Evolutionary conservation across 495 filamentous ascomycete genomes (phyloP).

Genomic region (Tuber borchii): DNA sequence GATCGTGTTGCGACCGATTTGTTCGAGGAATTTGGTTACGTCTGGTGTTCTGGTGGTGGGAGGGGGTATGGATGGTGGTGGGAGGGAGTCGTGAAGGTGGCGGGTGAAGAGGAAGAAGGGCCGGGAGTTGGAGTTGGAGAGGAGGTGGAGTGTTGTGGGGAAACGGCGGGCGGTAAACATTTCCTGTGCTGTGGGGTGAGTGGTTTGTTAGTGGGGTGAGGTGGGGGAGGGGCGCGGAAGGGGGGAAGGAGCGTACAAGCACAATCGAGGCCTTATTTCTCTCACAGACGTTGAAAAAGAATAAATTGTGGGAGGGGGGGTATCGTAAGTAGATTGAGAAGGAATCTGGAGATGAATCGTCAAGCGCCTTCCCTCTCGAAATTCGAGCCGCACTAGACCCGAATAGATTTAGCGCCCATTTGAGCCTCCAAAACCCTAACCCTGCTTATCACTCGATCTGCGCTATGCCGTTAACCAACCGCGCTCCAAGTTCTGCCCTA

Average conservation of each 20-base stretch:
- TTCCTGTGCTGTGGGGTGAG: background rate
- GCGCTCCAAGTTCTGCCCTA: background rate
- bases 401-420: background rate
- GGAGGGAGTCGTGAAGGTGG: slow-evolving; percentile 33
- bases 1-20: slow-evolving; percentile 81
- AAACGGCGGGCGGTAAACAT: slow-evolving; percentile 29
- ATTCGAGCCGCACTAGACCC: background rate
- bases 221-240: too few species aligned
- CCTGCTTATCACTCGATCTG: background rate
- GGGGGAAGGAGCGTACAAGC: background rate
- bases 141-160: slow-evolving; percentile 12
- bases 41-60: slow-evolving; percentile 84
- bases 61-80: slow-evolving; percentile 52
- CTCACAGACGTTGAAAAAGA: background rate
- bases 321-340: too few species aligned
- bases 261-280: background rate
- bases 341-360: too few species aligned
- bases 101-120: slow-evolving; percentile 34
- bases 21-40: slow-evolving; percentile 73
- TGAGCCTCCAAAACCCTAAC: background rate
- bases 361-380: too few species aligned
- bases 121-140: too few species aligned
- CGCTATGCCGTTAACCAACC: background rate
- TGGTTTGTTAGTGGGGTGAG: too few species aligned
- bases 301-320: too few species aligned